Conservation (phyloP, 805 yeast genomes). For the Ogataea ganodermae region DNA sequence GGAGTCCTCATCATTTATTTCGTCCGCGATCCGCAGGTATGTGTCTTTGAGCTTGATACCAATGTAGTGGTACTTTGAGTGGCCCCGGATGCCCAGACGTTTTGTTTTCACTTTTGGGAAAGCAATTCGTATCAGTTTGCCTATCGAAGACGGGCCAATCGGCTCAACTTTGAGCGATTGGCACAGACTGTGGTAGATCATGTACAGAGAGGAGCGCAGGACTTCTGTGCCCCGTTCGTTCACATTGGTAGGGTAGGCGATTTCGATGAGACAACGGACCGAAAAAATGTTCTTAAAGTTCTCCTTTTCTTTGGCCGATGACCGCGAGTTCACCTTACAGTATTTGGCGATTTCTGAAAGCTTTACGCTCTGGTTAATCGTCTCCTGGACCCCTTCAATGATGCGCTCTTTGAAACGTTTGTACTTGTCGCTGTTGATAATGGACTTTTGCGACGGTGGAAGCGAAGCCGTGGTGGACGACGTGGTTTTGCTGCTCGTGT, state of each 20-base stretch:
- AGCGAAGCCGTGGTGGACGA: background rate
- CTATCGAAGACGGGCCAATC: conserved; percentile 71
- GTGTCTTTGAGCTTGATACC: conserved; percentile 47
- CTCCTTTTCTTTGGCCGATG: conserved; percentile 24
- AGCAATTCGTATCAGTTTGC: conserved; percentile 63
- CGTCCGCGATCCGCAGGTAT: conserved; percentile 13
- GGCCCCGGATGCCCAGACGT: conserved; percentile 77
- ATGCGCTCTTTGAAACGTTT: conserved; percentile 19
- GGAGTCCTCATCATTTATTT: conserved; percentile 16
- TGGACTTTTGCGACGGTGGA: conserved; percentile 11
- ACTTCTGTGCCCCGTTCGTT: conserved; percentile 19
- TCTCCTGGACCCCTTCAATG: conserved; percentile 21
- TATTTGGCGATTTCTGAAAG: conserved; percentile 21
- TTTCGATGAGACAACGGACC: conserved; percentile 28
- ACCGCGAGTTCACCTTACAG: conserved; percentile 19
- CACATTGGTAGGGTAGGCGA: conserved; percentile 18
- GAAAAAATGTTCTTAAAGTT: conserved; percentile 26
- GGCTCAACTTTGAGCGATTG: conserved; percentile 42
- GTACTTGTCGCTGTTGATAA: conserved; percentile 19
- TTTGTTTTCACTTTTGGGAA: conserved; percentile 70
- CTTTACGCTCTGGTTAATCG: conserved; percentile 15
- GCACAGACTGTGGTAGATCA: conserved; percentile 26
- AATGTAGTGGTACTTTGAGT: conserved; percentile 80
- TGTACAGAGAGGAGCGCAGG: conserved; percentile 24
- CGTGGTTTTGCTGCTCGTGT: background rate